Conservation (phyloP, 371 early-diverging fungal genomes). For the Fennellomyces sp. region DNA sequence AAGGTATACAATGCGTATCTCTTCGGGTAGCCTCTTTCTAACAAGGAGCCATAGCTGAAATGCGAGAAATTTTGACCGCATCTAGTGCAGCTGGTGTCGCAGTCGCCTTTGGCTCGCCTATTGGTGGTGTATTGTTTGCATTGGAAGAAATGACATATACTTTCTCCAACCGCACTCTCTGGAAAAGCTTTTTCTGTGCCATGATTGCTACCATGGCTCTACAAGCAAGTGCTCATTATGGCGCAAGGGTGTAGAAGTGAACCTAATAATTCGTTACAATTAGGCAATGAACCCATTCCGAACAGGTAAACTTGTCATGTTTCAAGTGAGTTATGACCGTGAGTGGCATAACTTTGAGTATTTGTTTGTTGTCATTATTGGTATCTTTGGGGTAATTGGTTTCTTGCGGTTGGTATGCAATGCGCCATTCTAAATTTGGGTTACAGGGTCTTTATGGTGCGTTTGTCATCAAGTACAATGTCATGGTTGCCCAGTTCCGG, state of each 20-base stretch:
- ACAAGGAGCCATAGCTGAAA: too few species aligned
- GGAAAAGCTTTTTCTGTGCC: constrained; percentile 93
- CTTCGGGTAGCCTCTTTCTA: too few species aligned
- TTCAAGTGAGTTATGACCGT: constrained; percentile 91
- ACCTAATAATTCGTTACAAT: too few species aligned
- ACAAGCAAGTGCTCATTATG: constrained; percentile 65
- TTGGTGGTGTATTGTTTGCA: constrained; percentile 96
- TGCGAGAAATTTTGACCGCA: constrained; percentile 91
- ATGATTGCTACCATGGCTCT: constrained; percentile 90
- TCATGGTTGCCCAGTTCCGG: constrained; percentile 71
- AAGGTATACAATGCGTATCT: constrained; percentile 50
- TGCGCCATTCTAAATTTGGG: too few species aligned
- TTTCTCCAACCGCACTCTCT: constrained; percentile 94
- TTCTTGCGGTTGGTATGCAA: too few species aligned
- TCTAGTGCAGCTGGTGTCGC: constrained; percentile 87
- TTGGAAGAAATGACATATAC: constrained; percentile 96
- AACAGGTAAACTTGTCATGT: constrained; percentile 92
- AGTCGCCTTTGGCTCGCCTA: constrained; percentile 39
- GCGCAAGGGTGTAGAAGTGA: background rate
- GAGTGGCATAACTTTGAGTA: constrained; percentile 92
- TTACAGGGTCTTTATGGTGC: constrained; percentile 87
- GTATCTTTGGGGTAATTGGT: constrained; percentile 81
- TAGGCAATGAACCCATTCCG: constrained; percentile 90
- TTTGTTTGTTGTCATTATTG: constrained; percentile 82
- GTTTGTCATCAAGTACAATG: constrained; percentile 80